A percentile compares a stretch with the other conserved stretches of the same genome.
Evolutionary conservation across 192 early-diverging fungal genomes (phyloP).

Genomic region (Rhizophagus prolifer): DNA sequence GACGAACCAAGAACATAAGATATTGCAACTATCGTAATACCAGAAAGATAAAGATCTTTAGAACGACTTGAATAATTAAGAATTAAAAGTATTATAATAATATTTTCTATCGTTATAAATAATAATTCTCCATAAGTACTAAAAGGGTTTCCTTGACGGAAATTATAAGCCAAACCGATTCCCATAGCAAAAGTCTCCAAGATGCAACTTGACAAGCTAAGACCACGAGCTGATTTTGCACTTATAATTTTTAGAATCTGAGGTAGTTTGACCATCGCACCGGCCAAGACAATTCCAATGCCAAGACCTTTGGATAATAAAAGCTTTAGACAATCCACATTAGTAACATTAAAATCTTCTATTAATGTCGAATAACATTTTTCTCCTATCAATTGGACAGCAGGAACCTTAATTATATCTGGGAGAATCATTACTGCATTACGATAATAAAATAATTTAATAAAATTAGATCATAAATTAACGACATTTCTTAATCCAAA

Average conservation of each 20-base stretch:
- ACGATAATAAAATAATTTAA: not conserved
- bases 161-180: constrained; percentile 85
- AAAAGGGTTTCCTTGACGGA: constrained; percentile 80
- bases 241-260: constrained; percentile 90
- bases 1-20: constrained; percentile 56
- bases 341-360: constrained; percentile 65
- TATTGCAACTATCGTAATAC: constrained; percentile 43
- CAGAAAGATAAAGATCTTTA: constrained; percentile 35
- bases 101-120: constrained; percentile 85
- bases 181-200: constrained; percentile 82
- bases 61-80: constrained; percentile 53
- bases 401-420: constrained; percentile 59
- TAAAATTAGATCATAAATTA: too few relatives aligned
- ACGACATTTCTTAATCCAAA: too few relatives aligned
- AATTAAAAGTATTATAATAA: constrained; percentile 72
- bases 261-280: constrained; percentile 93
- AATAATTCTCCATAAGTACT: constrained; percentile 84
- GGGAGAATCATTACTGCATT: constrained; percentile 52
- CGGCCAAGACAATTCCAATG: constrained; percentile 90
- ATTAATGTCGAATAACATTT: constrained; percentile 75
- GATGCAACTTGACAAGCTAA: constrained; percentile 76
- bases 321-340: constrained; percentile 77
- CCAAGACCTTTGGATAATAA: constrained; percentile 88
- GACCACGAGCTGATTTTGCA: constrained; percentile 69
- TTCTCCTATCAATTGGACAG: constrained; percentile 74